Evolutionary conservation across 176 grass and related monocot genomes (phyloP).

Genomic region (Sorghum bicolor): DNA sequence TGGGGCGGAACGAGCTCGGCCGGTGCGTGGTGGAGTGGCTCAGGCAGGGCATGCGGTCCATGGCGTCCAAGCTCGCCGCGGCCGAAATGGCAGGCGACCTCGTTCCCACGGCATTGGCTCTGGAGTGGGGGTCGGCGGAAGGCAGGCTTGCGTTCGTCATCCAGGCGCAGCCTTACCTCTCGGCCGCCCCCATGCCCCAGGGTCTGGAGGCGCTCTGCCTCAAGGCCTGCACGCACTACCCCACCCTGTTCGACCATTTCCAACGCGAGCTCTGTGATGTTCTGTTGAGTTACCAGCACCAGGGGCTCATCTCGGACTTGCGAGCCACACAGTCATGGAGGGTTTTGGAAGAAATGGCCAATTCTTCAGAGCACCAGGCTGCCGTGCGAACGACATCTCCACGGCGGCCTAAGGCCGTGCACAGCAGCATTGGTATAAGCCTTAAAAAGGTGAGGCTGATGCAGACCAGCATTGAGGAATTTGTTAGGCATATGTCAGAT

Average conservation of each 20-base stretch:
- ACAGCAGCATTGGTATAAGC: conserved; percentile 63
- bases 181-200: conserved; percentile 77
- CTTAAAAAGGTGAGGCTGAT: conserved; percentile 67
- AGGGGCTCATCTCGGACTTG: conserved; percentile 52
- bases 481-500: conserved; percentile 76
- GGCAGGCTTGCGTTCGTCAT: conserved; percentile 66
- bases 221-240: conserved; percentile 93
- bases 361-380: conserved; percentile 53
- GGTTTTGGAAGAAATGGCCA: conserved; percentile 73
- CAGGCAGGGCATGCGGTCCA: conserved; percentile 75
- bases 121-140: conserved; percentile 33
- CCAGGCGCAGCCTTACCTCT: conserved; percentile 76
- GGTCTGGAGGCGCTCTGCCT: conserved; percentile 89
- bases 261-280: conserved; percentile 81
- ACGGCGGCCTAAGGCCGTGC: conserved; percentile 46
- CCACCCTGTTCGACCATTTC: conserved; percentile 91
- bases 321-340: conserved; percentile 59
- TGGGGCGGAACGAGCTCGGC: conserved; percentile 78
- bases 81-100: conserved; percentile 73
- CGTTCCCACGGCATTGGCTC: background rate
- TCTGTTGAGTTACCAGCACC: conserved; percentile 45
- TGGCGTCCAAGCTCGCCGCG: conserved; percentile 70
- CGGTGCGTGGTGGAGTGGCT: conserved; percentile 78
- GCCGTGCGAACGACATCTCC: conserved; percentile 45
- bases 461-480: conserved; percentile 73